phyloP scores from a whole-genome alignment of 169 alveolate genomes.

The Eimeria falciformis region DNA sequence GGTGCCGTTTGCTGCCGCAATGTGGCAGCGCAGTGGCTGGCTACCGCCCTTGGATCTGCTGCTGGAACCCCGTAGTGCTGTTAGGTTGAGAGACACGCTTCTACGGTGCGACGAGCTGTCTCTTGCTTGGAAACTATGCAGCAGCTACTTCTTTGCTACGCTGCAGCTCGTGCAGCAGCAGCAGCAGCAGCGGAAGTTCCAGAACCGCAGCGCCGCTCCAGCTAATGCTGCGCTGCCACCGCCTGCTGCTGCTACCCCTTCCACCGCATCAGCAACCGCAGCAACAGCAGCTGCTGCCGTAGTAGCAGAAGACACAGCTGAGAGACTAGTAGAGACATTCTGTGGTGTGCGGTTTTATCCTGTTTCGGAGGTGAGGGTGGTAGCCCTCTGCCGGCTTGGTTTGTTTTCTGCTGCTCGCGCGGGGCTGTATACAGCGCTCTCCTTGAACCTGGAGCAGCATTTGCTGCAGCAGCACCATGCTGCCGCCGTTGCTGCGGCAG shows the following conservation, averaged over 20 bases:
- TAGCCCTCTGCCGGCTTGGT: slow-evolving; percentile 21
- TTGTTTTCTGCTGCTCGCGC: slow-evolving; percentile 49
- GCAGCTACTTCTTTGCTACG: slow-evolving; percentile 47
- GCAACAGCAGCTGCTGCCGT: slow-evolving; percentile 22
- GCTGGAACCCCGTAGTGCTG: slow-evolving; percentile 46
- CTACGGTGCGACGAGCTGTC: slow-evolving; percentile 49
- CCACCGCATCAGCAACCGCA: slow-evolving; percentile 25
- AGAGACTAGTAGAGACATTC: slow-evolving; percentile 35
- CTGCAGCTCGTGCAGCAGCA: slow-evolving; percentile 62
- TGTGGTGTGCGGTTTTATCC: slow-evolving; percentile 32
- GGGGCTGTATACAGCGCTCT: slow-evolving; percentile 21
- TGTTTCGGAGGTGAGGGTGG: slow-evolving; percentile 8
- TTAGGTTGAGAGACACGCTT: slow-evolving; percentile 6
- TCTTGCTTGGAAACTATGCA: slow-evolving; percentile 54
- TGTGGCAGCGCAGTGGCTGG: slow-evolving; percentile 31
- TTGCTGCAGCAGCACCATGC: slow-evolving; percentile 58
- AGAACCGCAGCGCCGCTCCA: not conserved
- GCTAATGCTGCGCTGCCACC: not conserved
- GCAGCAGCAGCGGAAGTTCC: slow-evolving; percentile 33
- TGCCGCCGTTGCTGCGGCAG: not conserved
- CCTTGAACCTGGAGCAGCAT: slow-evolving; percentile 35
- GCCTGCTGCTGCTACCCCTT: not conserved
- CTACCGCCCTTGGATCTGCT: slow-evolving; percentile 14
- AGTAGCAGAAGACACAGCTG: not conserved
- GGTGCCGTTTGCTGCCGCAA: slow-evolving; percentile 51